Base-by-base conservation (phyloP, 2,329 filamentous ascomycete genomes). In the Leptographium lundbergii region DNA sequence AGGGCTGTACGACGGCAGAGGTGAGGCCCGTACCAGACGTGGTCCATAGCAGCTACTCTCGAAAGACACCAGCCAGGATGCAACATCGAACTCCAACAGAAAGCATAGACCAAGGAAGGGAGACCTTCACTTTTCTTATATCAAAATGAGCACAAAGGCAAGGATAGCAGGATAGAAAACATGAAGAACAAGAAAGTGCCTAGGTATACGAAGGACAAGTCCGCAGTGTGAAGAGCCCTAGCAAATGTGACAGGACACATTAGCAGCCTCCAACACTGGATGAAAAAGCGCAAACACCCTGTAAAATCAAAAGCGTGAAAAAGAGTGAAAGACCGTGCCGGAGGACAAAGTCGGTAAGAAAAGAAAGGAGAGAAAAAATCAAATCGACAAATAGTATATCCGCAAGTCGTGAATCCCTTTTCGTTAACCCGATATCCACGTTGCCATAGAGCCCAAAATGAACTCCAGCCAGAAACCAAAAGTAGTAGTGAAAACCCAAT, bases 321-420 rank as follows among this genome's bases (percentile, higher is more conserved):
- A 45, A 1, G 19, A 45, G 19, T 9, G 17, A 45, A 19, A 7
- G 19, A 45, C 42, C 19, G 32, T 34, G 32, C 32, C 32, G 6
- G 32, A 42, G 39, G 47, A 50, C 17, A 50, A 50, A 51, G n/a
- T 48, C 45, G 7, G 58, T 56, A 57, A 54, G 51, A 50, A 54
- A 63, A 62, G 54, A 50, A 48, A 61, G 57, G 61, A 59, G 60
- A 62, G 58, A 59, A 54, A 64, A 61, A 39, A 34, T 9, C 32
- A 34, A 61, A 58, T 60, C 60, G 56, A 61, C 60, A 45, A 14
- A 42, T 42, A 17, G 42, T 45, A 45, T 45, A 45, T 45, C 42
- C 42, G 19, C 58, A 62, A 54, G 34, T 19, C 32, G n/a, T 24
- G 34, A 36, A 45, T n/a, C 42, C 42, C 7, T 45, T 42, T 45